These are phyloP conservation scores for Penicillium crustosum DNA, from an alignment of 2,329 filamentous ascomycete genomes.

Conservation along the genomic window DNA sequence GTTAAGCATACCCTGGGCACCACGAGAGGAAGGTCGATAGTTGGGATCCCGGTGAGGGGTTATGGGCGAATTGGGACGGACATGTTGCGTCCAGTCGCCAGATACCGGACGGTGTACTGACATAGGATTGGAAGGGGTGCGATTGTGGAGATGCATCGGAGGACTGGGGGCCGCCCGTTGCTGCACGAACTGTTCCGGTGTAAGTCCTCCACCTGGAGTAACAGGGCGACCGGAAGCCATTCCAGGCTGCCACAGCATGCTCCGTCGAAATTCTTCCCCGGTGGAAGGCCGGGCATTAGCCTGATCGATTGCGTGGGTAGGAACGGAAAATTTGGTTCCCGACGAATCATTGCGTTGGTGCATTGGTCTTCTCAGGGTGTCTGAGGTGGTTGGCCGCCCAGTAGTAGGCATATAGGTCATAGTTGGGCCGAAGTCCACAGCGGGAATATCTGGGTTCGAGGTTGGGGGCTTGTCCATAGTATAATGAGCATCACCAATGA, in stretches of 20 bases:
- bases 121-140: constrained; percentile 56
- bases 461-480: constrained; percentile 35
- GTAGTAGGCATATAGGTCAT: constrained; percentile 62
- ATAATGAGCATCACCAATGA: constrained; percentile 51
- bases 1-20: constrained; percentile 54
- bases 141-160: constrained; percentile 60
- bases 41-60: constrained; percentile 24
- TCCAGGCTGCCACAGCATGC: constrained; percentile 76
- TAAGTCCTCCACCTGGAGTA: constrained; percentile 58
- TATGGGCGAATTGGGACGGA: constrained; percentile 37
- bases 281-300: constrained; percentile 42
- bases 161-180: constrained; percentile 65
- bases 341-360: constrained; percentile 37
- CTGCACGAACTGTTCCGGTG: constrained; percentile 80
- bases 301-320: constrained; percentile 30
- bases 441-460: constrained; percentile 61
- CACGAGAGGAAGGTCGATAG: constrained; percentile 54
- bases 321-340: constrained; percentile 26
- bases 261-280: constrained; percentile 59
- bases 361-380: constrained; percentile 46
- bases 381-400: constrained; percentile 57
- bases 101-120: constrained; percentile 35
- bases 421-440: constrained; percentile 84
- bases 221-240: constrained; percentile 51
- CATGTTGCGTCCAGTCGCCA: constrained; percentile 41